Percentiles rank a stretch among this genome's conserved stretches.
Conservation (phyloP, 805 yeast genomes). For the Jamesozyma lodderae region DNA sequence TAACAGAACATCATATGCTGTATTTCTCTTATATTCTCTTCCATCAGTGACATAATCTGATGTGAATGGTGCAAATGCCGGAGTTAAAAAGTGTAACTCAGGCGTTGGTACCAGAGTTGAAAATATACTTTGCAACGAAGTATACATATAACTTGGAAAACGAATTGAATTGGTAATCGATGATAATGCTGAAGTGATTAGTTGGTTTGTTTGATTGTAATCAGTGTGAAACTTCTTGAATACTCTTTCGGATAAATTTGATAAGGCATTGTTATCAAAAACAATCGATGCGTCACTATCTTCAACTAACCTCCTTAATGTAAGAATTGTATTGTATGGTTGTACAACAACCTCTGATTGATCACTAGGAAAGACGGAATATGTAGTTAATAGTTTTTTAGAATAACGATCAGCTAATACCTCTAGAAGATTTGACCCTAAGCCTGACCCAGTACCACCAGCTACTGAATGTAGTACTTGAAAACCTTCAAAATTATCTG, state of each 20-base stretch:
- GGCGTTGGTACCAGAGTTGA: constrained; percentile 83
- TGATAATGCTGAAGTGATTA: constrained; percentile 78
- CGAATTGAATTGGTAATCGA: constrained; percentile 80
- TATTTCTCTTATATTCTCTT: constrained; percentile 49
- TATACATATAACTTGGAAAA: constrained; percentile 87
- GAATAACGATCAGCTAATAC: constrained; percentile 69
- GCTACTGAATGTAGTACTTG: constrained; percentile 91
- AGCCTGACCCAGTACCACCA: constrained; percentile 98
- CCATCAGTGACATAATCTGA: constrained; percentile 54
- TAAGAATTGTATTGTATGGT: constrained; percentile 83
- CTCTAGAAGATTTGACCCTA: constrained; percentile 78
- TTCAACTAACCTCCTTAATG: constrained; percentile 73
- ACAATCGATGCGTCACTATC: constrained; percentile 82
- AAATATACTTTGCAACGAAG: constrained; percentile 70
- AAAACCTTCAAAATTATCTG: constrained; percentile 85
- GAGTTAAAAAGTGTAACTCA: constrained; percentile 62
- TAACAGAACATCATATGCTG: constrained; percentile 77
- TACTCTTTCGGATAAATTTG: constrained; percentile 57
- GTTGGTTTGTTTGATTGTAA: constrained; percentile 70
- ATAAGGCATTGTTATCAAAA: constrained; percentile 80
- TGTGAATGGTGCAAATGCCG: constrained; percentile 72
- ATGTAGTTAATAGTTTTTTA: constrained; percentile 76
- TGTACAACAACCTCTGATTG: constrained; percentile 95
- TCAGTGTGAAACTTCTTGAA: constrained; percentile 53
- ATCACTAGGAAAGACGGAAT: constrained; percentile 74